Conservation (phyloP, 345 rosid genomes). For the Eucalyptus pauciflora region DNA sequence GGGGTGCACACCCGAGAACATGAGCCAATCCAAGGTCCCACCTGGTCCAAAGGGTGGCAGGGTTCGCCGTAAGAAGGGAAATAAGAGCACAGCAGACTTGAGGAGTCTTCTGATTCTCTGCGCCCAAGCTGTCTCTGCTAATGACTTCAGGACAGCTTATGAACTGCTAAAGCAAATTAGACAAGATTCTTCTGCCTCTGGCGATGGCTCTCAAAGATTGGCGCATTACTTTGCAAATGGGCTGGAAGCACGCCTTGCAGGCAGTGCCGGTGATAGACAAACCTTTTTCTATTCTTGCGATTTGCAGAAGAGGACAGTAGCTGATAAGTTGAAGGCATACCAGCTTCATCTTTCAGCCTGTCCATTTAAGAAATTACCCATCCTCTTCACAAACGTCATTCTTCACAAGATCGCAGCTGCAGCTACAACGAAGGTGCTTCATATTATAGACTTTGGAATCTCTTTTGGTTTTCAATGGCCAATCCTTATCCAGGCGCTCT, state of each 20-base stretch:
- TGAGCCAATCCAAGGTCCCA: conserved; percentile 1
- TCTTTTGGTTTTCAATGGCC: conserved; percentile 95
- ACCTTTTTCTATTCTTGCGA: conserved; percentile 12
- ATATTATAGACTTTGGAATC: conserved; percentile 83
- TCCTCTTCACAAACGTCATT: conserved; percentile 34
- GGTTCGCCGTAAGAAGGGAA: conserved; percentile 2
- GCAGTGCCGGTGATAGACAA: conserved; percentile 27
- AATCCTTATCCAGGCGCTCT: conserved; percentile 48
- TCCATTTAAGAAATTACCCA: conserved; percentile 63
- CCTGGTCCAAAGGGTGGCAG: background rate
- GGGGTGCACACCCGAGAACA: background rate
- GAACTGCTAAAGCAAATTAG: conserved; percentile 70
- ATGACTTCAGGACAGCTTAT: conserved; percentile 57
- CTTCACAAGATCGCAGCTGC: conserved; percentile 45
- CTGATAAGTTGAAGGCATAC: conserved; percentile 56
- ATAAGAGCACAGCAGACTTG: conserved; percentile 50
- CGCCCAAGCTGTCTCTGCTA: conserved; percentile 68
- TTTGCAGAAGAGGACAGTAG: conserved; percentile 36
- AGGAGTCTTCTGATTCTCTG: conserved; percentile 57
- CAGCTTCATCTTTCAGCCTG: conserved; percentile 32
- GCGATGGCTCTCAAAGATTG: conserved; percentile 30
- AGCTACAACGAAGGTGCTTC: conserved; percentile 50
- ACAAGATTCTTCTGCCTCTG: conserved; percentile 24
- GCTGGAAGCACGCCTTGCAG: conserved; percentile 69
- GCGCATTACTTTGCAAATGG: conserved; percentile 52